A percentile compares a stretch with the other conserved stretches of the same genome.
These are phyloP conservation scores for Litchi chinensis DNA, from an alignment of 345 rosid species.

Conservation along the genomic window DNA sequence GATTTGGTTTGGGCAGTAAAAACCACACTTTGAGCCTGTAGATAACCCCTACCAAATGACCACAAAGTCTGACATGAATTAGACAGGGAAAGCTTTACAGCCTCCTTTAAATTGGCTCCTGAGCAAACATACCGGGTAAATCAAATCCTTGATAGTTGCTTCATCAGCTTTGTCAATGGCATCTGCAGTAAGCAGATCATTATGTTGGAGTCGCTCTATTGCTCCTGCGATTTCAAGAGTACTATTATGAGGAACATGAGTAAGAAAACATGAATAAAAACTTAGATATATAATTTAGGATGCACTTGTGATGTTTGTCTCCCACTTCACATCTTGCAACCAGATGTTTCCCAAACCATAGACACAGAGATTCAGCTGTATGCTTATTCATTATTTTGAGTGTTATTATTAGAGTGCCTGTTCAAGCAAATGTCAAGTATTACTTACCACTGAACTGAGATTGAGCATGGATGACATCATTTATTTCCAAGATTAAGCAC, in stretches of 20 bases:
- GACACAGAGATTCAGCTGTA: not conserved
- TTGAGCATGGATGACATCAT: no score
- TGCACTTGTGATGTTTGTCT: not conserved
- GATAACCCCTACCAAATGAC: not conserved
- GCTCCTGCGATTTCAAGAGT: constrained; percentile 61
- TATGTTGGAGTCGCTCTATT: constrained; percentile 71
- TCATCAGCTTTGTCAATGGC: constrained; percentile 86
- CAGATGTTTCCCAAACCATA: not conserved
- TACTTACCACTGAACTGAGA: not conserved
- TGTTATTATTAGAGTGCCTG: not conserved
- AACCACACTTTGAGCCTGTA: not conserved
- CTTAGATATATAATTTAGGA: not conserved
- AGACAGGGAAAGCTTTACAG: constrained; percentile 13
- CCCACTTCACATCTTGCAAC: not conserved
- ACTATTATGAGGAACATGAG: not conserved
- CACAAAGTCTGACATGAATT: not conserved
- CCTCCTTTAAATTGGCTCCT: constrained; percentile 9
- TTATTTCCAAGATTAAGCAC: no score
- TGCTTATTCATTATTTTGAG: not conserved
- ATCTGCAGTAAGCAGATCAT: constrained; percentile 73
- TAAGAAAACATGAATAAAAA: not conserved
- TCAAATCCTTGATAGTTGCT: constrained; percentile 68
- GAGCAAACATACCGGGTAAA: constrained; percentile 67
- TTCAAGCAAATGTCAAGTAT: not conserved
- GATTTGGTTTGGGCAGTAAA: not conserved